Evolutionary conservation across 208 protist species (phyloP), one percentile per base, ranked within the genome.

Genomic region (Blastocrithidia nonstop): DNA sequence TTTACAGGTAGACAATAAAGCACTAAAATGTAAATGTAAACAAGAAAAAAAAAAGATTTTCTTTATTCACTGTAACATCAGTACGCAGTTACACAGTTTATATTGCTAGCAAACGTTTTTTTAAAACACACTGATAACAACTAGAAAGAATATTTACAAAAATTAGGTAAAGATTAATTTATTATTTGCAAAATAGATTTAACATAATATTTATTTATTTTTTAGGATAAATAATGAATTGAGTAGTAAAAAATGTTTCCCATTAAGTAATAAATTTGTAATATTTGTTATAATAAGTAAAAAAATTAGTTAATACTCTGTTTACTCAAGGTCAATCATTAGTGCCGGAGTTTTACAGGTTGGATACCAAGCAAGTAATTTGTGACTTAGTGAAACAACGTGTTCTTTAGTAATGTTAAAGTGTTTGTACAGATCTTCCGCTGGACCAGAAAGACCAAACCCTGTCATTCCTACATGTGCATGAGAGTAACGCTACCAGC

Each of bases 381-480:
- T 66, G 9, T 54, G 67, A 20, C 54, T 74, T 11, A 62, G 74
- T 15, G 65, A 61, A 7, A 54, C 42, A 25, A 98, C 69, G 31
- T 84, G 57, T 15, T 95, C 85, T 6, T 46, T 32, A 17, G 88
- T 98, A 46, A 99, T 85, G 47, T 78, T 77, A 41, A 98, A 96
- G 39, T 93, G 54, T 57, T 95, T 72, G 65, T 93, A 96, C 21
- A 98, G 66, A 21, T 81, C 37, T 16, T 67, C 61, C 21, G 66
- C 84, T n/a, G 93, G 87, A n/a, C 74, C 96, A 24, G 87, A 97
- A 25, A 79, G 73, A 44, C 97, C 97, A 56, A 98, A 99, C 40
- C 76, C 63, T 41, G 75, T 62, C 61, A 99, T 93, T 63, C 94
- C 91, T 42, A 99, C 66, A 39, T 88, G 71, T 42, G 55, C 61